phyloP scores from a whole-genome alignment of 257 asterid species.

The Solanum etuberosum region DNA sequence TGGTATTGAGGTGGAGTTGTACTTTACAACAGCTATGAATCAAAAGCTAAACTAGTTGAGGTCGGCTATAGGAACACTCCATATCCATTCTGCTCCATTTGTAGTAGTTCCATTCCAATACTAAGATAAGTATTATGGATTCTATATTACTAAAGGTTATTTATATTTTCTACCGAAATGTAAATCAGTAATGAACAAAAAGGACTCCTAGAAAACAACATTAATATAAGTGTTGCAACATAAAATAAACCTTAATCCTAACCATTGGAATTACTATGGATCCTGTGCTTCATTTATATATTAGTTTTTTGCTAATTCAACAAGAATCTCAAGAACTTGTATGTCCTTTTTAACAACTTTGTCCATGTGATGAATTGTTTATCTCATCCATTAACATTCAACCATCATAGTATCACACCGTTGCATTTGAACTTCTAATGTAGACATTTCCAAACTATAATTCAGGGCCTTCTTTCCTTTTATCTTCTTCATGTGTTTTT shows the following conservation, averaged over 20 bases:
- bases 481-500: background rate
- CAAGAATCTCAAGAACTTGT: background rate
- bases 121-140: background rate
- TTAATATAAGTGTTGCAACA: background rate
- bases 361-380: background rate
- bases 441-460: background rate
- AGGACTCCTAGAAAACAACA: background rate
- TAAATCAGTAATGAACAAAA: background rate
- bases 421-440: background rate
- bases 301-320: background rate
- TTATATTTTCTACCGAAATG: background rate
- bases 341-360: background rate
- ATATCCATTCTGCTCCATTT: background rate
- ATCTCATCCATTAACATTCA: background rate
- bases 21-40: background rate
- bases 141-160: background rate
- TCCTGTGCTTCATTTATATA: background rate
- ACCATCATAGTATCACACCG: background rate
- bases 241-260: background rate
- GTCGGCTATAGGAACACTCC: background rate
- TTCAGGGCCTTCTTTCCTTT: background rate
- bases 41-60: background rate
- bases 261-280: background rate
- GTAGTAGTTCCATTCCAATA: background rate
- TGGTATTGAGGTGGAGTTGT: background rate